A percentile compares a stretch with the other conserved stretches of the same genome.
Evolutionary conservation across 2,329 filamentous ascomycete genomes (phyloP).

Genomic region (Fusarium tjaetaba): DNA sequence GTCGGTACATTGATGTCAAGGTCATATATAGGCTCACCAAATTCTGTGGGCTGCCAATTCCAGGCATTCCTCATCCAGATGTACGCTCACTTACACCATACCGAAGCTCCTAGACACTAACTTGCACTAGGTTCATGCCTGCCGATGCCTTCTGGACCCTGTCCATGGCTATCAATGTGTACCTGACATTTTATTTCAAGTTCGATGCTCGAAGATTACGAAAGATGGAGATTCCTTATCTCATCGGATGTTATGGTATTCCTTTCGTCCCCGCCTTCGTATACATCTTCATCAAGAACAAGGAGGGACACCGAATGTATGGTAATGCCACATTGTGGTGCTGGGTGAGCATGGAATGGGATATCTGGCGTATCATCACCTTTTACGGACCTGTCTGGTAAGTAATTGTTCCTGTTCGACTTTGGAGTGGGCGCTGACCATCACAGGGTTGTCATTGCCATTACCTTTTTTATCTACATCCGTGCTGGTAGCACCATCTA

Average conservation of each 20-base stretch:
- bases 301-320: conserved; percentile 68
- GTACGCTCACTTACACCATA: conserved; percentile 57
- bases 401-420: conserved; percentile 27
- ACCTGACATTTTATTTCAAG: conserved; percentile 81
- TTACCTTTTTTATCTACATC: conserved; percentile 73
- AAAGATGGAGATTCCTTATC: conserved; percentile 75
- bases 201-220: conserved; percentile 73
- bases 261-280: conserved; percentile 74
- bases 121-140: conserved; percentile 74
- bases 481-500: conserved; percentile 74
- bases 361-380: conserved; percentile 75
- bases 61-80: conserved; percentile 86
- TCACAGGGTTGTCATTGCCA: conserved; percentile 66
- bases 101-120: conserved; percentile 10
- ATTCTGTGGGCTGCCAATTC: conserved; percentile 70
- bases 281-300: conserved; percentile 71
- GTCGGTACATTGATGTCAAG: conserved; percentile 79
- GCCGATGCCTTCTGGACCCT: conserved; percentile 81
- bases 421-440: conserved; percentile 10
- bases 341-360: conserved; percentile 75
- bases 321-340: conserved; percentile 84
- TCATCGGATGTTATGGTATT: conserved; percentile 76
- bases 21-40: conserved; percentile 61
- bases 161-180: conserved; percentile 86
- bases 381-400: conserved; percentile 81